These are phyloP conservation scores for Paecilomyces dactylethromorphus DNA, from an alignment of 2,329 filamentous ascomycete species.

Conservation along the genomic window DNA sequence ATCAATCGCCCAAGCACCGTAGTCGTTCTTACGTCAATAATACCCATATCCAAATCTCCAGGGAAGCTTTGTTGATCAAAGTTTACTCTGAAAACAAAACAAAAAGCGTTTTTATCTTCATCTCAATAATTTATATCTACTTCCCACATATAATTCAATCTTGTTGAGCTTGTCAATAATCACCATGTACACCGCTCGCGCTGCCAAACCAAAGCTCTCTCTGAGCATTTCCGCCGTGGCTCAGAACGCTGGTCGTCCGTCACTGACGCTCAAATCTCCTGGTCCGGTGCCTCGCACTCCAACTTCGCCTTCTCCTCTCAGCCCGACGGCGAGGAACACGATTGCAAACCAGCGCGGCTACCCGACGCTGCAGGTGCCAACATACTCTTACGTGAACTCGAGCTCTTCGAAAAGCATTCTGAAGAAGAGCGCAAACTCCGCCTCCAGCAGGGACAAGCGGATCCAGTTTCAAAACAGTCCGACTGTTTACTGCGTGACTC, in stretches of 20 bases:
- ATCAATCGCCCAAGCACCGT: slow-evolving; percentile 11
- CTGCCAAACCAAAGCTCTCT: slow-evolving; percentile 41
- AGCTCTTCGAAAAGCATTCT: slow-evolving; percentile 43
- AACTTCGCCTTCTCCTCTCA: slow-evolving; percentile 36
- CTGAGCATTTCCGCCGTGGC: slow-evolving; percentile 36
- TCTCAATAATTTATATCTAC: slow-evolving; percentile 6
- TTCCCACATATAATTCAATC: background rate
- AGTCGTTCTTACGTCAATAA: slow-evolving; percentile 14
- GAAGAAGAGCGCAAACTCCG: slow-evolving; percentile 28
- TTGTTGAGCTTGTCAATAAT: slow-evolving; percentile 11
- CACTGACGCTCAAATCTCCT: slow-evolving; percentile 39
- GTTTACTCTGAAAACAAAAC: slow-evolving; percentile 7
- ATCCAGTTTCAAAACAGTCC: slow-evolving; percentile 40
- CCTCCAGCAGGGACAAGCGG: slow-evolving; percentile 23
- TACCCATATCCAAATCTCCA: slow-evolving; percentile 17
- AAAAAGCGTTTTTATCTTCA: slow-evolving; percentile 6
- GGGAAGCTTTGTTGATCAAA: slow-evolving; percentile 31
- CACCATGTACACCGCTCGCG: slow-evolving; percentile 32
- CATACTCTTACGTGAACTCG: slow-evolving; percentile 38
- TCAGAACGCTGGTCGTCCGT: slow-evolving; percentile 26
- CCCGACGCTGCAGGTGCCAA: slow-evolving; percentile 32
- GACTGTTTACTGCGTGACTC: slow-evolving; percentile 41
- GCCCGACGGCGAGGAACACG: slow-evolving; percentile 34
- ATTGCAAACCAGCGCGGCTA: slow-evolving; percentile 30
- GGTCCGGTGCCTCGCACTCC: slow-evolving; percentile 35